phyloP scores from a whole-genome alignment of 208 protist species.

The Trichomonas gallinae region DNA sequence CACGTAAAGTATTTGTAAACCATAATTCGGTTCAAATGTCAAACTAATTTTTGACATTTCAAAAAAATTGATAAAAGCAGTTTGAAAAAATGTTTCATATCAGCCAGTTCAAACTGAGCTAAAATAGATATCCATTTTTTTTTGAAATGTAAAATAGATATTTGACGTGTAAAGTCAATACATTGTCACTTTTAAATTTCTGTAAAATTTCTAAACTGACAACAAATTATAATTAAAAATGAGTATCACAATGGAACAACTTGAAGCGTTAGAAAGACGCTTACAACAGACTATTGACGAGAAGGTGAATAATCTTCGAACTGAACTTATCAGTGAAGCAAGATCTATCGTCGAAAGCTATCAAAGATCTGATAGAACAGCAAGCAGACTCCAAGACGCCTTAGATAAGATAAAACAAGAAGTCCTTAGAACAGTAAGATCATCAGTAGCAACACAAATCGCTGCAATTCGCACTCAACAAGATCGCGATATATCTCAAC shows the following conservation, averaged over 20 bases:
- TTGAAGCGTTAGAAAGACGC: background rate
- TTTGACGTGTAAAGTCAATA: too few species aligned
- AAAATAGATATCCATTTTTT: too few species aligned
- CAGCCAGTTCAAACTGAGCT: too few species aligned
- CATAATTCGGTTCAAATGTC: too few species aligned
- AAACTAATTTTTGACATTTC: too few species aligned
- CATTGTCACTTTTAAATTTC: too few species aligned
- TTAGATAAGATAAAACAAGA: background rate
- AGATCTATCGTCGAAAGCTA: background rate
- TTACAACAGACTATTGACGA: background rate
- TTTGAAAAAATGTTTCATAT: too few species aligned
- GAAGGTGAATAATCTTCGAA: background rate
- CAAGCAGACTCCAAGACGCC: background rate
- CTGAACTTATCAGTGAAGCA: background rate
- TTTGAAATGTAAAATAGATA: too few species aligned
- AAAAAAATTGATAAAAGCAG: too few species aligned
- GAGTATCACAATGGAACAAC: background rate
- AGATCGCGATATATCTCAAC: background rate
- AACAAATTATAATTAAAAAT: background rate
- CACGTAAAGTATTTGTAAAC: too few species aligned
- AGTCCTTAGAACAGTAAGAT: background rate
- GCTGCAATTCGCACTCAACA: conserved; percentile 1
- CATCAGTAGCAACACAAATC: background rate
- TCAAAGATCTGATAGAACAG: background rate
- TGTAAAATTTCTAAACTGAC: background rate